Conservation (phyloP, 208 protist genomes). For the Pavlovales sp. region DNA sequence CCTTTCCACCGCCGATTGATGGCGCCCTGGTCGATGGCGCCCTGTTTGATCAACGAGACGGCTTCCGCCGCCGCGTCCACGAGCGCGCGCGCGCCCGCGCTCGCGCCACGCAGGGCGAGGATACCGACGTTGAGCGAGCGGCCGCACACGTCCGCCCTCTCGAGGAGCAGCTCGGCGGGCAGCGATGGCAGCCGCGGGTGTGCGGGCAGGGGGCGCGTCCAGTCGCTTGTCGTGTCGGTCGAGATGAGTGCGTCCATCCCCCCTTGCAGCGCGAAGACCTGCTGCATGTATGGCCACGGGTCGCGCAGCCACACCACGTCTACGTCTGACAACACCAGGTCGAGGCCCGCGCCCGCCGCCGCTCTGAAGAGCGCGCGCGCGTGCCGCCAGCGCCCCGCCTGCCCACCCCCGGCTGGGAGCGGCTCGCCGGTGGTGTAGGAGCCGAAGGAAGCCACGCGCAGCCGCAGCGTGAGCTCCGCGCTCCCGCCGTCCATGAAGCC, state of each 20-base stretch:
- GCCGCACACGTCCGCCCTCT: neutral
- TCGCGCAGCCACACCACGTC: constrained; percentile 35
- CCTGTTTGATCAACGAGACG: neutral
- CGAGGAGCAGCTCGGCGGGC: neutral
- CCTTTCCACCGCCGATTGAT: constrained; percentile 33
- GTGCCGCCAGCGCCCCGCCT: neutral
- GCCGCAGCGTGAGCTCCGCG: neutral
- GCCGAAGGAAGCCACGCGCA: neutral
- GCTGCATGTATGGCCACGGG: constrained; percentile 9
- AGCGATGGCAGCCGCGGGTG: neutral
- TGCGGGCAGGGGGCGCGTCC: neutral
- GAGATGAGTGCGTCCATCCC: constrained; percentile 9
- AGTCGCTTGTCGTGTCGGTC: constrained; percentile 1
- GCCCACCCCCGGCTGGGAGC: too few relatives aligned
- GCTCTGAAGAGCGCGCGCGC: neutral
- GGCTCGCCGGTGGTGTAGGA: neutral
- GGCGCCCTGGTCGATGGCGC: neutral
- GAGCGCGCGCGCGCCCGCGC: neutral
- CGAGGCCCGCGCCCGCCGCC: too few relatives aligned
- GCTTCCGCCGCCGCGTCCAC: neutral
- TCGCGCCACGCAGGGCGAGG: neutral
- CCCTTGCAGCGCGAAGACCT: neutral
- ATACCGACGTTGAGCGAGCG: constrained; percentile 32
- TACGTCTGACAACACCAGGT: constrained; percentile 13
- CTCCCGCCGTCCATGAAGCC: neutral